Conservation (phyloP, 257 asterid species). For the Primulina huaijiensis region DNA sequence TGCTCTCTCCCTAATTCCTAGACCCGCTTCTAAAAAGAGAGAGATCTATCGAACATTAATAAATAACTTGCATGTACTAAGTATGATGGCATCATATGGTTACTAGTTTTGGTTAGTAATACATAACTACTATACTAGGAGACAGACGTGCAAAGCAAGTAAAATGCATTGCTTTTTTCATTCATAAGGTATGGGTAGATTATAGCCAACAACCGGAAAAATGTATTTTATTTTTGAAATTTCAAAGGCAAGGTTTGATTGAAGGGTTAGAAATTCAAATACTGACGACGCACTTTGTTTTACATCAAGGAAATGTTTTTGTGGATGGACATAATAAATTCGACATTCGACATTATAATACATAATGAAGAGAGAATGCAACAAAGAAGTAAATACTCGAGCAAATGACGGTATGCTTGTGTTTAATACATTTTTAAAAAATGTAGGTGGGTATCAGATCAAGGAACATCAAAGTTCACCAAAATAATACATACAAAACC, state of each 20-base stretch:
- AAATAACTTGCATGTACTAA: too few relatives aligned
- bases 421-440: slow-evolving; percentile 1
- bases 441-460: not conserved
- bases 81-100: too few relatives aligned
- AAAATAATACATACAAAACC: not conserved
- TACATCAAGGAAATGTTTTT: not conserved
- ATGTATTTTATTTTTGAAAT: too few relatives aligned
- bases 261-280: too few relatives aligned
- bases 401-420: not conserved
- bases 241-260: too few relatives aligned
- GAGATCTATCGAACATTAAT: too few relatives aligned
- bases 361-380: not conserved
- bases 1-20: too few relatives aligned
- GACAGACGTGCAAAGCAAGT: not conserved
- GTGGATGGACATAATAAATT: not conserved
- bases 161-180: too few relatives aligned
- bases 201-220: not conserved
- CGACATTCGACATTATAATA: not conserved
- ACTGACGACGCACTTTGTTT: not conserved
- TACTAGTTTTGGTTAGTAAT: not conserved
- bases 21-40: too few relatives aligned
- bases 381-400: not conserved
- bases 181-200: not conserved
- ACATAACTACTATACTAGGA: not conserved
- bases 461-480: not conserved